Evolutionary conservation across 331 rosid genomes (phyloP).

Genomic region (Dryas integrifolia): DNA sequence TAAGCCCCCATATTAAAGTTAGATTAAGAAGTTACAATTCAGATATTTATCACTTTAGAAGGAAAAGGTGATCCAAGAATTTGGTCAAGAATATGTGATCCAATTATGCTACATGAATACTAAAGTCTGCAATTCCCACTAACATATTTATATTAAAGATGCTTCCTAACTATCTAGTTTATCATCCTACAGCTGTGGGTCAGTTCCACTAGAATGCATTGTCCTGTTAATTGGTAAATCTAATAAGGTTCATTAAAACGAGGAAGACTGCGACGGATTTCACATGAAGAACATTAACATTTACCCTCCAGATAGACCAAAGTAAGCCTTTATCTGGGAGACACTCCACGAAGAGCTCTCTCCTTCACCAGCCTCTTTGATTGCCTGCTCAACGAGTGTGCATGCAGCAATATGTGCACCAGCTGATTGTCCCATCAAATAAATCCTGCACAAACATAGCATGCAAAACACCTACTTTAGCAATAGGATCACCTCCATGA

Average conservation of each 20-base stretch:
- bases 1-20: background rate
- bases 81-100: background rate
- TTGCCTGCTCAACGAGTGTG: constrained; percentile 77
- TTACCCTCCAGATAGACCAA: constrained; percentile 98
- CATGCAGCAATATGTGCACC: constrained; percentile 99
- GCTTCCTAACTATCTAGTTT: background rate
- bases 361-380: constrained; percentile 90
- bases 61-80: background rate
- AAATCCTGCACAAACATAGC: constrained; percentile 52
- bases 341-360: constrained; percentile 82
- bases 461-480: constrained; percentile 18
- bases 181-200: background rate
- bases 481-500: constrained; percentile 2
- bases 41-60: background rate
- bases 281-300: constrained; percentile 7
- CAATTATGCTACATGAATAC: background rate
- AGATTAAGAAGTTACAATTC: constrained; percentile 1
- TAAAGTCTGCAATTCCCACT: background rate
- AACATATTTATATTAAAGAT: background rate
- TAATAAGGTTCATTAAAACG: background rate
- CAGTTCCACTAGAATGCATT: background rate
- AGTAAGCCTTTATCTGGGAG: constrained; percentile 81
- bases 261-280: background rate
- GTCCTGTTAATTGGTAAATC: background rate
- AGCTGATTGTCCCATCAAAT: constrained; percentile 96